phyloP scores from a whole-genome alignment of 257 asterid species.

The Catharanthus roseus region DNA sequence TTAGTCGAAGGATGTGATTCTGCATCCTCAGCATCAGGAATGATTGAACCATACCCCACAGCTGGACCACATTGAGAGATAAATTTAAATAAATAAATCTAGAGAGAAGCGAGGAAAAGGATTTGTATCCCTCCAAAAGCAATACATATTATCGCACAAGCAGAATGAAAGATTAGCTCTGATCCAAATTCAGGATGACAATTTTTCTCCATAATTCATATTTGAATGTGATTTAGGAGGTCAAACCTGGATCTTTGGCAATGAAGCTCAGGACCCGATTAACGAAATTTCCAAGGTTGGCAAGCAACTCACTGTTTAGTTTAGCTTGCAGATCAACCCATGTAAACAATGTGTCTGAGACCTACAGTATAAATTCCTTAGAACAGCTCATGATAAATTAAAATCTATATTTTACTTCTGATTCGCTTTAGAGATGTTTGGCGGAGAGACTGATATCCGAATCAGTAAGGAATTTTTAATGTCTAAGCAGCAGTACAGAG shows the following conservation, averaged over 20 bases:
- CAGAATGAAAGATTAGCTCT: neutral
- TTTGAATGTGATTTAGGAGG: neutral
- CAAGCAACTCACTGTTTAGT: slow-evolving; percentile 71
- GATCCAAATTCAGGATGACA: neutral
- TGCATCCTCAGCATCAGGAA: slow-evolving; percentile 71
- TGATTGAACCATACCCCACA: slow-evolving; percentile 82
- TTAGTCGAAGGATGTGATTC: slow-evolving; percentile 69
- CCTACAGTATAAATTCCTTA: slow-evolving; percentile 31
- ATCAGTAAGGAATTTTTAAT: neutral
- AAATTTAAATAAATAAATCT: neutral
- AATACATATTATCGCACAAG: neutral
- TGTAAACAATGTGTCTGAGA: slow-evolving; percentile 90
- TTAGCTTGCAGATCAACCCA: slow-evolving; percentile 95
- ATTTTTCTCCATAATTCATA: neutral
- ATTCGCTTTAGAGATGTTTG: neutral
- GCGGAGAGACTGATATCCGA: neutral
- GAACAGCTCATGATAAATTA: neutral
- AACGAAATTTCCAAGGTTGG: slow-evolving; percentile 84
- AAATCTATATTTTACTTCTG: neutral
- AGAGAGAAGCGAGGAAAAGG: neutral
- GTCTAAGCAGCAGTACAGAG: slow-evolving; percentile 11
- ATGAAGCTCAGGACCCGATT: slow-evolving; percentile 95
- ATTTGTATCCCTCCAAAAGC: neutral
- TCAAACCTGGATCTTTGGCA: slow-evolving; percentile 76
- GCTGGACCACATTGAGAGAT: slow-evolving; percentile 33